Percentiles rank a stretch among this genome's conserved stretches.
phyloP scores from a whole-genome alignment of 1,284 basidiomycete genomes.

The Mycena citricolor region DNA sequence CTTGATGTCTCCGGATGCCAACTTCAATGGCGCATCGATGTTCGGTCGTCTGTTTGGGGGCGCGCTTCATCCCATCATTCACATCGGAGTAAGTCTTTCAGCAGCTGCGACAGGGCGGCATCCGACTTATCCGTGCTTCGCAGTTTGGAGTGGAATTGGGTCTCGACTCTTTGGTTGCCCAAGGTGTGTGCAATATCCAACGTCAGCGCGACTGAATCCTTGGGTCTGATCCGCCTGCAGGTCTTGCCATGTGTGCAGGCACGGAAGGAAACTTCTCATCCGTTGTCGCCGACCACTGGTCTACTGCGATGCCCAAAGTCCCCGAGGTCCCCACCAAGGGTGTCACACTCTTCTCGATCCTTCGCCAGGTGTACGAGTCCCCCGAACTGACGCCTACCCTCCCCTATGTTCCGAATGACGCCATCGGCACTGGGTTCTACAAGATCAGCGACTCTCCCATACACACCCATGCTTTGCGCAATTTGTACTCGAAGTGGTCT shows the following conservation, averaged over 20 bases:
- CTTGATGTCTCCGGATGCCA: constrained; percentile 52
- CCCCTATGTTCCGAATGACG: constrained; percentile 45
- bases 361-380: constrained; percentile 54
- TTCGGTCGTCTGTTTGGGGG: constrained; percentile 55
- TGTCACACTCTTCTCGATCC: constrained; percentile 48
- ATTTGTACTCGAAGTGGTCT: constrained; percentile 50
- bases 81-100: constrained; percentile 51
- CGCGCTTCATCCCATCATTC: constrained; percentile 63
- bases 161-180: constrained; percentile 52
- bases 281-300: too few species aligned
- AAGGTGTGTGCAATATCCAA: constrained; percentile 40
- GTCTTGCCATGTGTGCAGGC: not conserved
- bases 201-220: too few species aligned
- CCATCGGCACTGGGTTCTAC: constrained; percentile 31
- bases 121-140: constrained; percentile 1
- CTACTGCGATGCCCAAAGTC: constrained; percentile 19
- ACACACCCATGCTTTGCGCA: constrained; percentile 45
- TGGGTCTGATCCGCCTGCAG: not conserved
- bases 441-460: constrained; percentile 36
- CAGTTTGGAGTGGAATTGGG: constrained; percentile 64
- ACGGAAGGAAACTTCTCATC: too few species aligned
- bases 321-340: constrained; percentile 24
- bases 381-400: constrained; percentile 49
- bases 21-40: constrained; percentile 51
- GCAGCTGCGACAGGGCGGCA: not conserved